phyloP scores from a whole-genome alignment of 2,329 filamentous ascomycete genomes.

The Epichloe bromicola region DNA sequence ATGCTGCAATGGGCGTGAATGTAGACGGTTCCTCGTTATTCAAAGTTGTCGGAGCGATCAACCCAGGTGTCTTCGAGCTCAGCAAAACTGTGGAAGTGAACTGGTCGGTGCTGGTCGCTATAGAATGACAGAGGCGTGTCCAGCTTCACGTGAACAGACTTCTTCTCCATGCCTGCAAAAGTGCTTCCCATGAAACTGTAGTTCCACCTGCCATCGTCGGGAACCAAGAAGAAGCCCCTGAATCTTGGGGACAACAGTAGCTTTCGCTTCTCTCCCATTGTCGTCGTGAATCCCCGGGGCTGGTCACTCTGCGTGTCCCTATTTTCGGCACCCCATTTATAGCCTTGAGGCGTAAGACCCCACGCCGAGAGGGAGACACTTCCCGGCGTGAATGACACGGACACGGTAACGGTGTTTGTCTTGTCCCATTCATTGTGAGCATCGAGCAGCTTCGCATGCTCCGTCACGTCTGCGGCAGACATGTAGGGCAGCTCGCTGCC shows the following conservation, averaged over 20 bases:
- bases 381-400: conserved; percentile 90
- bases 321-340: conserved; percentile 96
- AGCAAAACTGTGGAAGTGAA: conserved; percentile 96
- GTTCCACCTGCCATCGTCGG: conserved; percentile 85
- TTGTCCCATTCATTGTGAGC: conserved; percentile 53
- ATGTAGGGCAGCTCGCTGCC: conserved; percentile 95
- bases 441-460: conserved; percentile 82
- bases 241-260: conserved; percentile 86
- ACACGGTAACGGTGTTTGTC: conserved; percentile 86
- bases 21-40: conserved; percentile 33
- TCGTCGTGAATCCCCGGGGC: conserved; percentile 82
- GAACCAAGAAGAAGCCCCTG: conserved; percentile 89
- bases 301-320: conserved; percentile 86
- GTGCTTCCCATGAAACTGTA: conserved; percentile 94
- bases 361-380: conserved; percentile 91
- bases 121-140: conserved; percentile 88
- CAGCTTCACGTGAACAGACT: conserved; percentile 79
- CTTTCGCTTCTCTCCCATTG: conserved; percentile 92
- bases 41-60: conserved; percentile 85
- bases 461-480: conserved; percentile 87
- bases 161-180: conserved; percentile 83
- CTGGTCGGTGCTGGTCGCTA: conserved; percentile 76
- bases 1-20: background rate
- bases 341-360: conserved; percentile 81
- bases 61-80: conserved; percentile 96